phyloP scores from a whole-genome alignment of 2,329 filamentous ascomycete genomes.

The Xylariaceae sp. region DNA sequence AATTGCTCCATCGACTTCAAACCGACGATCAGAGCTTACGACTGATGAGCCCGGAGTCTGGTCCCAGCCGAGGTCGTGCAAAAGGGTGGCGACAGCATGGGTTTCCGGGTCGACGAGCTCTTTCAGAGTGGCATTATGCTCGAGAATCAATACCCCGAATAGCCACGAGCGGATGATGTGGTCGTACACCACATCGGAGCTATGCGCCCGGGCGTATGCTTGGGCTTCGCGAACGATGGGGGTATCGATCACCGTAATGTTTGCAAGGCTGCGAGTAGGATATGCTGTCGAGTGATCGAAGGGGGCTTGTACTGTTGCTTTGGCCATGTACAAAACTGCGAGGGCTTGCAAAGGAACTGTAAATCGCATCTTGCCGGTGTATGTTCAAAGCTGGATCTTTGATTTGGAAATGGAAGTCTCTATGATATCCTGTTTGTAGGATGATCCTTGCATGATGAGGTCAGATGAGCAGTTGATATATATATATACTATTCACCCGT shows the following conservation, averaged over 20 bases:
- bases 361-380: too few relatives aligned
- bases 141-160: slow-evolving; percentile 9
- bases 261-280: slow-evolving; percentile 13
- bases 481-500: too few relatives aligned
- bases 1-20: slow-evolving; percentile 48
- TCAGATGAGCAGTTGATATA: too few relatives aligned
- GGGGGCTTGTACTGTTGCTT: too few relatives aligned
- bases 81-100: slow-evolving; percentile 36
- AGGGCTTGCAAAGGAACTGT: too few relatives aligned
- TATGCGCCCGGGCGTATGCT: slow-evolving; percentile 10
- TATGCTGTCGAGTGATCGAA: too few relatives aligned
- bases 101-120: slow-evolving; percentile 40
- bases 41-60: slow-evolving; percentile 29
- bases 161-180: slow-evolving; percentile 1
- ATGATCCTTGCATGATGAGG: too few relatives aligned
- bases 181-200: not conserved
- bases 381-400: too few relatives aligned
- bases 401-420: too few relatives aligned
- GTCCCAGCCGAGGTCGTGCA: slow-evolving; percentile 44
- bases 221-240: slow-evolving; percentile 16
- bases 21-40: slow-evolving; percentile 41
- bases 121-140: slow-evolving; percentile 12
- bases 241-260: slow-evolving; percentile 16
- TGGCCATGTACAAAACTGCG: too few relatives aligned
- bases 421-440: too few relatives aligned